Conservation (phyloP, 2,329 filamentous ascomycete genomes). For the Ophiostoma australiae region DNA sequence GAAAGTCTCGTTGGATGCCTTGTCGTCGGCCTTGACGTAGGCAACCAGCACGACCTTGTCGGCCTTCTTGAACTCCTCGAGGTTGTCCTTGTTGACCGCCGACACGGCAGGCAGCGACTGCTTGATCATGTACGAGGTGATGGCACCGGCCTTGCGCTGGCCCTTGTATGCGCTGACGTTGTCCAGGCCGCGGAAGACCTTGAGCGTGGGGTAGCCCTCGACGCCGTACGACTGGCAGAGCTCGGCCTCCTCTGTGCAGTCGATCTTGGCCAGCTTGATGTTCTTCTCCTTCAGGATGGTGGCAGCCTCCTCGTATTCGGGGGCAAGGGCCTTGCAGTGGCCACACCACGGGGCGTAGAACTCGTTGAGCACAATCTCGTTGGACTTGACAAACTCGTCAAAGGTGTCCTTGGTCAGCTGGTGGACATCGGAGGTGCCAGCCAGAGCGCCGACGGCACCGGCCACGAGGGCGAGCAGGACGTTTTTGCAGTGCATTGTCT, state of each 20-base stretch:
- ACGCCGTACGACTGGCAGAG: constrained; percentile 88
- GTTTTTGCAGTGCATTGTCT: constrained; percentile 18
- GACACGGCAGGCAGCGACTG: constrained; percentile 93
- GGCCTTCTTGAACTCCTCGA: constrained; percentile 94
- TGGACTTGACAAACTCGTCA: constrained; percentile 74
- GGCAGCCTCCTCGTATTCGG: constrained; percentile 84
- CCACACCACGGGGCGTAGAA: constrained; percentile 50
- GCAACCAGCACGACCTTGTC: constrained; percentile 95
- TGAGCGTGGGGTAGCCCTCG: constrained; percentile 96
- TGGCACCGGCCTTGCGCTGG: constrained; percentile 77
- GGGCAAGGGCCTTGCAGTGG: constrained; percentile 96
- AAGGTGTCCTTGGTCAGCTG: constrained; percentile 84
- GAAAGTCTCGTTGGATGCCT: constrained; percentile 83
- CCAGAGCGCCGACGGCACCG: constrained; percentile 39
- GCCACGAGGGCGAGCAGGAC: constrained; percentile 51
- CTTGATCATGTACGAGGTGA: constrained; percentile 92
- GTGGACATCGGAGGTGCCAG: constrained; percentile 70
- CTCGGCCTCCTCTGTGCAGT: constrained; percentile 91
- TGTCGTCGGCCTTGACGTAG: constrained; percentile 76
- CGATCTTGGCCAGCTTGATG: constrained; percentile 79
- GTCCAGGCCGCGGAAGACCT: constrained; percentile 92
- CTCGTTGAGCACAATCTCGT: constrained; percentile 89
- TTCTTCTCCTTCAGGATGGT: constrained; percentile 82
- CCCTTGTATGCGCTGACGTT: constrained; percentile 79
- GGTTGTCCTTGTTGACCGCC: constrained; percentile 68